Percentiles rank a stretch among this genome's conserved stretches.
Evolutionary conservation across 2,329 filamentous ascomycete genomes (phyloP).

Genomic region (Graphiopsis chlorocephala): DNA sequence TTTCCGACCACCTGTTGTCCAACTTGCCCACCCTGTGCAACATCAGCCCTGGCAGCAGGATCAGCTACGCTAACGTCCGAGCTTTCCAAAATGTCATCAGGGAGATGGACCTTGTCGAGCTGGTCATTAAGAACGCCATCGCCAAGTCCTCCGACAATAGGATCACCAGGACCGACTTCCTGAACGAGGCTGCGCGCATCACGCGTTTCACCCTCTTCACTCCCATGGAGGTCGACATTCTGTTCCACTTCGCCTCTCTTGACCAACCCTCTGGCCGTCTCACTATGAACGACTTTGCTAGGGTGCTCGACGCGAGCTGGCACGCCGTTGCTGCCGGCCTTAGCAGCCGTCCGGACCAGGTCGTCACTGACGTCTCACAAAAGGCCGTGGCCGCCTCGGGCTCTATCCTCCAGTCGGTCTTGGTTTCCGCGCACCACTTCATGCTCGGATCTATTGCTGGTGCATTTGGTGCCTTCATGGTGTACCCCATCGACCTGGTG

Average conservation of each 20-base stretch:
- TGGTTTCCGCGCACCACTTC: constrained; percentile 88
- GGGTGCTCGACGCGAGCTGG: constrained; percentile 94
- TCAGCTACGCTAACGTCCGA: constrained; percentile 95
- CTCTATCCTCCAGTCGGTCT: constrained; percentile 60
- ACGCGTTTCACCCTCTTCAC: constrained; percentile 96
- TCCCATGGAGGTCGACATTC: constrained; percentile 96
- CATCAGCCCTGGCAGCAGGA: constrained; percentile 85
- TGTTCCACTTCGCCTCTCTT: constrained; percentile 96
- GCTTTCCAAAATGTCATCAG: constrained; percentile 98
- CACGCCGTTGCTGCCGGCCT: constrained; percentile 53
- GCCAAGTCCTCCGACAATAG: constrained; percentile 81
- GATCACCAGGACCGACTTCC: constrained; percentile 90
- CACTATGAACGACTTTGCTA: constrained; percentile 79
- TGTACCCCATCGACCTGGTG: constrained; percentile 97
- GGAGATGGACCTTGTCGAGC: constrained; percentile 95
- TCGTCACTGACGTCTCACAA: constrained; percentile 46
- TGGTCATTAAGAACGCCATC: constrained; percentile 85
- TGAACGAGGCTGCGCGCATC: constrained; percentile 87
- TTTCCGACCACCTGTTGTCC: constrained; percentile 90
- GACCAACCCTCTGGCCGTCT: constrained; percentile 86
- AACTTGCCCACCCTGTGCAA: constrained; percentile 93
- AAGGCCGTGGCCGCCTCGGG: constrained; percentile 56
- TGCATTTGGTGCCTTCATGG: constrained; percentile 98
- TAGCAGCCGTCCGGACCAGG: constrained; percentile 49
- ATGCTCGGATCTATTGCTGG: constrained; percentile 83